Conservation (phyloP, 495 filamentous ascomycete species). For the Cladorrhinum samala region DNA sequence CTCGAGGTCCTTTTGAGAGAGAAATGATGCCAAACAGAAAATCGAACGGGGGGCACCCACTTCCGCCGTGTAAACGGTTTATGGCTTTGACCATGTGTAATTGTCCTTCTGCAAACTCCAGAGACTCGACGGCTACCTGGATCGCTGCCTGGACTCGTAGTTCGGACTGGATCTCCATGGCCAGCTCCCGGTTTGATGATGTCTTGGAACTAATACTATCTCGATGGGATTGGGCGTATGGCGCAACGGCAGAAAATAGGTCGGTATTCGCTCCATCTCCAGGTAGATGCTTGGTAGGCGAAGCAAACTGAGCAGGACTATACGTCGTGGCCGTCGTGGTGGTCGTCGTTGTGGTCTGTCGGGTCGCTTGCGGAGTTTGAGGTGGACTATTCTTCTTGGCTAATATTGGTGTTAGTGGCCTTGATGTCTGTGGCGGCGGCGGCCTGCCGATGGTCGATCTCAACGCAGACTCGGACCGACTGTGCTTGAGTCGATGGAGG, state of each 20-base stretch:
- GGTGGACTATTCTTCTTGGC: not conserved
- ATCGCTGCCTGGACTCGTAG: slow-evolving; percentile 30
- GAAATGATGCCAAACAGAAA: not conserved
- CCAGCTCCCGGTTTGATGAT: slow-evolving; percentile 10
- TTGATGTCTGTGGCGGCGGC: not conserved
- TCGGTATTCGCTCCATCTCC: no score
- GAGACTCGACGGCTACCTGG: slow-evolving; percentile 26
- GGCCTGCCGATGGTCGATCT: not conserved
- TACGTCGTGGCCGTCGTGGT: no score
- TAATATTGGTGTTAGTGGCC: slow-evolving; percentile 1
- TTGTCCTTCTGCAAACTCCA: slow-evolving; percentile 29
- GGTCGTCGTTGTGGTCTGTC: no score
- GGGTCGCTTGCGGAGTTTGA: not conserved
- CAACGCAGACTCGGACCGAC: slow-evolving; percentile 1
- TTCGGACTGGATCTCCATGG: slow-evolving; percentile 23
- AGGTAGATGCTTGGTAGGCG: no score
- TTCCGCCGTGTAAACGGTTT: slow-evolving; percentile 18
- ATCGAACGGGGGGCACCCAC: no score
- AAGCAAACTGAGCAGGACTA: no score
- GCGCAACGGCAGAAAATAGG: no score
- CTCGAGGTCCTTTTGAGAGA: not conserved
- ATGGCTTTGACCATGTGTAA: slow-evolving; percentile 23
- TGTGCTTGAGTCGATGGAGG: not conserved
- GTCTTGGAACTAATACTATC: not conserved
- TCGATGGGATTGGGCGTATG: no score